phyloP scores from a whole-genome alignment of 2,329 filamentous ascomycete genomes.

The Fusarium vanettenii region DNA sequence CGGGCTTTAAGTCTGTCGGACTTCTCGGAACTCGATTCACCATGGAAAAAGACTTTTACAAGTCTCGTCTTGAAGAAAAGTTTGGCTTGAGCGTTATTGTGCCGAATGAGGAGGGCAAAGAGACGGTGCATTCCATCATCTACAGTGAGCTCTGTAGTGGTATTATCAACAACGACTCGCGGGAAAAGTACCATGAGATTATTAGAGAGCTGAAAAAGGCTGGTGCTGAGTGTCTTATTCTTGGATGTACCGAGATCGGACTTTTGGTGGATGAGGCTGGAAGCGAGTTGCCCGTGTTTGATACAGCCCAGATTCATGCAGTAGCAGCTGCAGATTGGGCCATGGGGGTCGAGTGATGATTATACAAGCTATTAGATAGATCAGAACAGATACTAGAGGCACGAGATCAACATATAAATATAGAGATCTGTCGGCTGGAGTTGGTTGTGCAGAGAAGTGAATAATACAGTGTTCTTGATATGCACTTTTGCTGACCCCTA shows the following conservation, averaged over 20 bases:
- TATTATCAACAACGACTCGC: constrained; percentile 21
- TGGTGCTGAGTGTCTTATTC: constrained; percentile 38
- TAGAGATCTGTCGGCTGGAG: neutral
- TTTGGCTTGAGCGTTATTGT: constrained; percentile 27
- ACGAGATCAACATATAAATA: neutral
- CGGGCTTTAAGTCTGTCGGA: constrained; percentile 25
- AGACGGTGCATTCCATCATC: constrained; percentile 29
- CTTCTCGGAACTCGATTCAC: constrained; percentile 40
- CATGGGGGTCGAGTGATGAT: constrained; percentile 7
- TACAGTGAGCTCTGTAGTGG: constrained; percentile 40
- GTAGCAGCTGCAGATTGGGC: constrained; percentile 41
- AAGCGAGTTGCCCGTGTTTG: constrained; percentile 35
- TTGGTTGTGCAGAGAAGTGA: neutral
- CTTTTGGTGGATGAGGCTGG: constrained; percentile 22
- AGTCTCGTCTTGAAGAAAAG: constrained; percentile 13
- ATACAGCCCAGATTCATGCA: constrained; percentile 40
- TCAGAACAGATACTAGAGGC: neutral
- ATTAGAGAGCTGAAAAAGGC: constrained; percentile 17
- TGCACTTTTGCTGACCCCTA: neutral
- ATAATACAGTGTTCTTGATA: neutral
- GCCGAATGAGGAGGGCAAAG: neutral
- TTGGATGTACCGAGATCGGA: constrained; percentile 43
- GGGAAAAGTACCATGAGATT: constrained; percentile 15
- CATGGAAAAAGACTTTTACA: constrained; percentile 43
- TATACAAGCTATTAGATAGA: neutral